These are phyloP conservation scores for Passalora sequoiae DNA, from an alignment of 2,329 filamentous ascomycete species.

Conservation along the genomic window DNA sequence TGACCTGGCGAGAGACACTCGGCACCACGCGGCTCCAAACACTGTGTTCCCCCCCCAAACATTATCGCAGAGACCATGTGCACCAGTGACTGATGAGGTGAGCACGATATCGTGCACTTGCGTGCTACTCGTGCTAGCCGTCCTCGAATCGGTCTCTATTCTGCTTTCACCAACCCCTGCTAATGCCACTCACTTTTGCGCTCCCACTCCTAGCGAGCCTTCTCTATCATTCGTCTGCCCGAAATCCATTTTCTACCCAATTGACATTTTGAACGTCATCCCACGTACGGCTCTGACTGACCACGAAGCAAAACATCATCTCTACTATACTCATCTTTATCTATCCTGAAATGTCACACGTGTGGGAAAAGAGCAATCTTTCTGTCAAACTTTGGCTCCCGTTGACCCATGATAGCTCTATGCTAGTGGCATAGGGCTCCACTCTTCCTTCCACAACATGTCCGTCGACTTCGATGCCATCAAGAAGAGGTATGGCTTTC, in stretches of 20 bases:
- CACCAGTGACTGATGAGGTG: too few species aligned
- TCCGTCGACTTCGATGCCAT: slow-evolving; percentile 17
- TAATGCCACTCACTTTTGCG: background rate
- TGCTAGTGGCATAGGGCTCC: background rate
- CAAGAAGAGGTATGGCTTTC: slow-evolving; percentile 24
- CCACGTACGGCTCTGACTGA: too few species aligned
- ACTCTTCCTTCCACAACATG: slow-evolving; percentile 10
- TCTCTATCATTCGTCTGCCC: background rate
- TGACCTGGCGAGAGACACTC: too few species aligned
- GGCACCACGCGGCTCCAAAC: too few species aligned
- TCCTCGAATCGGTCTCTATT: background rate
- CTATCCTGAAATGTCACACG: slow-evolving; percentile 13
- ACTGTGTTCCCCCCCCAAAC: too few species aligned
- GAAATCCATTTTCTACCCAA: slow-evolving; percentile 4
- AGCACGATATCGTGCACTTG: too few species aligned
- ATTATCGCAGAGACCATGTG: too few species aligned
- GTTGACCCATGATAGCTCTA: slow-evolving; percentile 1
- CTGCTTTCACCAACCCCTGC: background rate
- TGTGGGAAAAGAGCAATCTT: background rate
- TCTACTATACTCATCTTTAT: slow-evolving; percentile 1
- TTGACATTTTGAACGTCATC: slow-evolving; percentile 16
- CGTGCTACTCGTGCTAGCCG: too few species aligned
- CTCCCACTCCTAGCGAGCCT: background rate
- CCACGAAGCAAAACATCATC: too few species aligned
- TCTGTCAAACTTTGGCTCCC: slow-evolving; percentile 2